phyloP scores from a whole-genome alignment of 2,329 filamentous ascomycete genomes.

The Aspergillus ruber region DNA sequence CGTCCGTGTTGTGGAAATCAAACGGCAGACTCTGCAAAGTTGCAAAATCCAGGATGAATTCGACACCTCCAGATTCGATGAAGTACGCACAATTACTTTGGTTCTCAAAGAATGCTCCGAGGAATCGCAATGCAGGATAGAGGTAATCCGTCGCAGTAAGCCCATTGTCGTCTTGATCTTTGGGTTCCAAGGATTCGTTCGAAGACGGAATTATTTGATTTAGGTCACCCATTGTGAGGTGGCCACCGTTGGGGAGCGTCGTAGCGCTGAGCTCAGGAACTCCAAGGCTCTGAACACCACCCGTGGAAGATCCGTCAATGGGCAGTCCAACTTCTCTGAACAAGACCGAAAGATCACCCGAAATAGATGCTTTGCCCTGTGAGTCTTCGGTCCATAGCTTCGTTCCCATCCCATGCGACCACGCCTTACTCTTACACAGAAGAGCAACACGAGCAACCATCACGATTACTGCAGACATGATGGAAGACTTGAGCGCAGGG shows the following conservation, averaged over 20 bases:
- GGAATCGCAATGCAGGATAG: conserved; percentile 67
- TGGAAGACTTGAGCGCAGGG: conserved; percentile 69
- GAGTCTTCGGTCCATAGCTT: conserved; percentile 64
- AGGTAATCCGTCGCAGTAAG: conserved; percentile 63
- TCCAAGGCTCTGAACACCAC: conserved; percentile 18
- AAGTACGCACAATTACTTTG: conserved; percentile 65
- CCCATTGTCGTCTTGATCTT: conserved; percentile 45
- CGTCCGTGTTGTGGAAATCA: conserved; percentile 60
- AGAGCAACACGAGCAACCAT: conserved; percentile 79
- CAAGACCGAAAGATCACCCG: conserved; percentile 45
- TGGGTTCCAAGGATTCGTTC: conserved; percentile 31
- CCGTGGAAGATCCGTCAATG: conserved; percentile 16
- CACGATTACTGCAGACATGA: conserved; percentile 77
- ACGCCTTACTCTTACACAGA: conserved; percentile 65
- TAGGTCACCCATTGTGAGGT: conserved; percentile 25
- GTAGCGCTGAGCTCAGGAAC: conserved; percentile 21
- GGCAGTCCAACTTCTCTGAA: conserved; percentile 29
- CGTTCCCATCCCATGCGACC: conserved; percentile 64
- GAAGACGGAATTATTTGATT: conserved; percentile 20
- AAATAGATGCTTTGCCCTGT: conserved; percentile 53
- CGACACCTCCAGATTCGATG: conserved; percentile 71
- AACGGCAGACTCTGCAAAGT: conserved; percentile 74
- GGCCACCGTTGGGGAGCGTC: conserved; percentile 33
- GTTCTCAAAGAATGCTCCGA: conserved; percentile 71
- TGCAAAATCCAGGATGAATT: conserved; percentile 75